Percentiles rank a stretch among this genome's conserved stretches.
Evolutionary conservation across 257 asterid species (phyloP).

Genomic region (Solanum pimpinellifolium): DNA sequence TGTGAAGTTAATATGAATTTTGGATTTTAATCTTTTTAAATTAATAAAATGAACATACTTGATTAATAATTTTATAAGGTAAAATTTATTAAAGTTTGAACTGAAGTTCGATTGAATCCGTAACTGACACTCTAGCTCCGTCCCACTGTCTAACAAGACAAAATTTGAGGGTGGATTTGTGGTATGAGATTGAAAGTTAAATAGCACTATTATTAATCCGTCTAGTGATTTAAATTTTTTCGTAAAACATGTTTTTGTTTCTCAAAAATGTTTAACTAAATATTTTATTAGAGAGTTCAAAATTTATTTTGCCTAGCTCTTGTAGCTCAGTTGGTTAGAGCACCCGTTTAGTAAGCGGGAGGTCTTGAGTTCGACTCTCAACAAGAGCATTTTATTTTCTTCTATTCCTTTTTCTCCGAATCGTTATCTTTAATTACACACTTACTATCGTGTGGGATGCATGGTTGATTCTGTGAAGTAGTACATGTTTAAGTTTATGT

Average conservation of each 20-base stretch:
- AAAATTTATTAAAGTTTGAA: background rate
- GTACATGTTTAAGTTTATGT: background rate
- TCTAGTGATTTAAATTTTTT: background rate
- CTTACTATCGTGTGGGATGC: too few species aligned
- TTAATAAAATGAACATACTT: background rate
- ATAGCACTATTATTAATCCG: background rate
- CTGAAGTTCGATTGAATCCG: accelerated
- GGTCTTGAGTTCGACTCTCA: conserved; percentile 96
- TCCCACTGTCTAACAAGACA: background rate
- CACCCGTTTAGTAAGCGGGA: conserved; percentile 99
- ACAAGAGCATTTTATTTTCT: conserved; percentile 18
- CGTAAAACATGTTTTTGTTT: background rate
- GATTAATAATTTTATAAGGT: background rate
- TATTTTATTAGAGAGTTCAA: accelerated
- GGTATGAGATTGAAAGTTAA: background rate
- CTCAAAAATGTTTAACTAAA: background rate
- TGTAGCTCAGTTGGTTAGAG: conserved; percentile 98
- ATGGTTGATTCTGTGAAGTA: background rate
- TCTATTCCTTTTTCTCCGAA: background rate
- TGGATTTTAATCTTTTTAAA: background rate
- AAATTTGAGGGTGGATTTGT: background rate
- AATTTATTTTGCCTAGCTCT: conserved; percentile 23
- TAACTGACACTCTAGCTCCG: background rate
- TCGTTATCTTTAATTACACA: too few species aligned
- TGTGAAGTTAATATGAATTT: background rate